Conservation (phyloP, 1,284 basidiomycete species). For the Rhodotorula sp. region DNA sequence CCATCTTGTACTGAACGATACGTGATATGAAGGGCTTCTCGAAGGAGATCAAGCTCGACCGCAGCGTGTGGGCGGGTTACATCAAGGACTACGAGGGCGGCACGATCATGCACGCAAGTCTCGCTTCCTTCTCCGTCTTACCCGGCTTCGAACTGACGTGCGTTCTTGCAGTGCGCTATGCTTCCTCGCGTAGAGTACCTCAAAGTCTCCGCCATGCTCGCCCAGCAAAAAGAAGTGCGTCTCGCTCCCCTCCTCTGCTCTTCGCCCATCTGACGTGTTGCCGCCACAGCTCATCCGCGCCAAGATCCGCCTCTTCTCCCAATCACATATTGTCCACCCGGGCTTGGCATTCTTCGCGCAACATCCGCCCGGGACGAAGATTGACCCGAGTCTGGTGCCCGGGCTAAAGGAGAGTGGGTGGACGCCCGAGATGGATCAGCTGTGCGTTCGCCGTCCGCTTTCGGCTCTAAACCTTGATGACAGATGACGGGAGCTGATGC, state of each 20-base stretch:
- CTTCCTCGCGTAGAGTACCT: constrained; percentile 86
- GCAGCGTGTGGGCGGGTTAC: constrained; percentile 94
- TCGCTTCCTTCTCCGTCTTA: not conserved
- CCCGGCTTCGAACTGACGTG: not conserved
- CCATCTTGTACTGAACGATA: not conserved
- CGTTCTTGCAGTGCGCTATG: constrained; percentile 70
- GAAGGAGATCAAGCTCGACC: constrained; percentile 89
- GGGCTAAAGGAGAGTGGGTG: constrained; percentile 86
- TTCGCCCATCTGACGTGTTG: not conserved
- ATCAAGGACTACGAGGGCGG: constrained; percentile 99
- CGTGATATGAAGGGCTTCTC: constrained; percentile 67
- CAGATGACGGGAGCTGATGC: too few relatives aligned
- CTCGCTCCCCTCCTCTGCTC: not conserved
- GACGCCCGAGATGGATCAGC: constrained; percentile 79
- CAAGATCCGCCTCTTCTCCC: constrained; percentile 85
- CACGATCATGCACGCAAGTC: constrained; percentile 86
- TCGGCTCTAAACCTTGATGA: not conserved
- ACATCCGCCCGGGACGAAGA: constrained; percentile 37
- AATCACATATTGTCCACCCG: constrained; percentile 79
- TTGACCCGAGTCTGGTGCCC: constrained; percentile 59
- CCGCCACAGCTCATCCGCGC: constrained; percentile 64
- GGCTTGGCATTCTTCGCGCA: constrained; percentile 73
- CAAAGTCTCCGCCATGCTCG: constrained; percentile 73
- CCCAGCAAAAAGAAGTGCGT: constrained; percentile 72
- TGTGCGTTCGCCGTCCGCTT: constrained; percentile 56